A percentile compares a stretch with the other conserved stretches of the same genome.
phyloP scores from a whole-genome alignment of 163 green algal genomes.

The Scenedesmus sp. region DNA sequence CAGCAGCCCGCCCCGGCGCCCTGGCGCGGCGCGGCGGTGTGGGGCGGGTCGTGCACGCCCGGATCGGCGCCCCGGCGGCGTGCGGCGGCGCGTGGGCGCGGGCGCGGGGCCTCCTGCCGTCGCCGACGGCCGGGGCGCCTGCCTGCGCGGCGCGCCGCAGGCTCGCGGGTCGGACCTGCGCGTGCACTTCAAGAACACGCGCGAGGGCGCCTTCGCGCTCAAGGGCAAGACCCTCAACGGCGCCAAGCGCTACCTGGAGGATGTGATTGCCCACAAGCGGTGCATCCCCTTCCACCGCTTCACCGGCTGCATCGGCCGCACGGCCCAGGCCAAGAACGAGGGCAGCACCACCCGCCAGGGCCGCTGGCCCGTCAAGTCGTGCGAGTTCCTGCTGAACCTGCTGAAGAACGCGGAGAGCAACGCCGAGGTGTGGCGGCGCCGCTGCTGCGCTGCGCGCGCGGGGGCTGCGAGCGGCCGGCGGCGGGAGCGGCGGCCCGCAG shows the following conservation, averaged over 20 bases:
- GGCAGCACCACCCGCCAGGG: conserved; percentile 91
- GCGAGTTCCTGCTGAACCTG: conserved; percentile 95
- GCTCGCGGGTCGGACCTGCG: conserved; percentile 94
- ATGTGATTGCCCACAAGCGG: conserved; percentile 94
- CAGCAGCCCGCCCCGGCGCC: no score
- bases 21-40: no score
- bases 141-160: no score
- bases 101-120: no score
- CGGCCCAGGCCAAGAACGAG: conserved; percentile 97
- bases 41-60: no score
- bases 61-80: no score
- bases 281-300: conserved; percentile 96
- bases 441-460: not conserved
- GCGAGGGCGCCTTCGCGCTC: conserved; percentile 90
- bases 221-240: conserved; percentile 87
- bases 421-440: conserved; percentile 78
- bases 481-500: not conserved
- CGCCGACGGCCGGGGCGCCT: no score
- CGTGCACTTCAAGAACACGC: conserved; percentile 99
- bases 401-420: conserved; percentile 99
- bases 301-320: conserved; percentile 93
- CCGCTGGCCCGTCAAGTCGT: conserved; percentile 97
- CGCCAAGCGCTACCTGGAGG: conserved; percentile 97
- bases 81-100: no score
- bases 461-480: not conserved